Conservation (phyloP, 2,329 filamentous ascomycete genomes). For the Dryadomyces quercivorus region DNA sequence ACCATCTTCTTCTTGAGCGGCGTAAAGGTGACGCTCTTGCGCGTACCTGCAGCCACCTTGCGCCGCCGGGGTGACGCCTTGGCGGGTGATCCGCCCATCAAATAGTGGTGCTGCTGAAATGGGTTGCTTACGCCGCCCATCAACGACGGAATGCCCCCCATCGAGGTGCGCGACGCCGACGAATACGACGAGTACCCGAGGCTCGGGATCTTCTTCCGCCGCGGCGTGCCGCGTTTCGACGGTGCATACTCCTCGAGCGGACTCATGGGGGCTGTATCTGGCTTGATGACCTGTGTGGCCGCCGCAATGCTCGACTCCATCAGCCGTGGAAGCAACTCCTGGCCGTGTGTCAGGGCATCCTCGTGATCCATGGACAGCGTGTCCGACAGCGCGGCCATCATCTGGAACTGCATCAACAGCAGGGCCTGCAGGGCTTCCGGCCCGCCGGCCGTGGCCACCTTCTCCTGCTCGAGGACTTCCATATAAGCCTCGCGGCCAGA, state of each 20-base stretch:
- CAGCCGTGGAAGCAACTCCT: conserved; percentile 62
- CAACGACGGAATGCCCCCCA: conserved; percentile 7
- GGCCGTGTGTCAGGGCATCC: conserved; percentile 71
- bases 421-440: conserved; percentile 66
- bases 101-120: background rate
- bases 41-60: conserved; percentile 38
- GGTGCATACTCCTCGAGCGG: conserved; percentile 45
- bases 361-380: conserved; percentile 73
- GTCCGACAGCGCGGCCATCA: conserved; percentile 69
- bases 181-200: conserved; percentile 13
- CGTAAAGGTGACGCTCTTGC: conserved; percentile 69
- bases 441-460: conserved; percentile 43
- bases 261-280: conserved; percentile 20
- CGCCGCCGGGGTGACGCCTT: conserved; percentile 73
- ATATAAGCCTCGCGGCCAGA: conserved; percentile 69
- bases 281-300: conserved; percentile 76
- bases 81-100: conserved; percentile 46
- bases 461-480: conserved; percentile 75
- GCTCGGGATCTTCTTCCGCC: conserved; percentile 47
- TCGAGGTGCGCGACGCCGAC: background rate
- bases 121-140: conserved; percentile 17
- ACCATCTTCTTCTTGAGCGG: conserved; percentile 60
- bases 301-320: conserved; percentile 64
- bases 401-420: conserved; percentile 84
- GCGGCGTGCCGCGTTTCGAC: conserved; percentile 61